Conservation (phyloP, 2,329 filamentous ascomycete genomes). For the Pseudocercospora vitis region DNA sequence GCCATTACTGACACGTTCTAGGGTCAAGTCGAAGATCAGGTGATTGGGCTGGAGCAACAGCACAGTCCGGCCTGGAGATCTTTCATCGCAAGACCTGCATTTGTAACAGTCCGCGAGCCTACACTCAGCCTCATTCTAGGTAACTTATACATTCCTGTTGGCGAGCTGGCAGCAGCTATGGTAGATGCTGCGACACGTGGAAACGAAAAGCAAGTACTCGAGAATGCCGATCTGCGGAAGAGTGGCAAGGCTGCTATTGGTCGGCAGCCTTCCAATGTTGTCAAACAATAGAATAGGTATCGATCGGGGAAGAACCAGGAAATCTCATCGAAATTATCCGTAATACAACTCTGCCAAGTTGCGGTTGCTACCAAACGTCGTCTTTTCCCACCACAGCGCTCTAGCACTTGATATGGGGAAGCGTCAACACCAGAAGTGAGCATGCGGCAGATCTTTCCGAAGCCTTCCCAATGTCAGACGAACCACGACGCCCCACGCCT, state of each 20-base stretch:
- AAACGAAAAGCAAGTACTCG: not conserved
- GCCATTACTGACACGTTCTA: not conserved
- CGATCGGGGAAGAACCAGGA: not conserved
- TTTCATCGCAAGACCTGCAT: not conserved
- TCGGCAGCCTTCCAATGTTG: not conserved
- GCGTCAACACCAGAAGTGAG: too few species aligned
- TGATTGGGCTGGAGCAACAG: not conserved
- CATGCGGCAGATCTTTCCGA: too few species aligned
- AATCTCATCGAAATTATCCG: not conserved
- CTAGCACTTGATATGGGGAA: too few species aligned
- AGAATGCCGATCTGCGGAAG: not conserved
- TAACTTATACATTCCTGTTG: not conserved
- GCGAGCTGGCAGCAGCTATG: not conserved
- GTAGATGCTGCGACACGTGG: not conserved
- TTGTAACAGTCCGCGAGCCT: not conserved
- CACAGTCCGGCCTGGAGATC: not conserved
- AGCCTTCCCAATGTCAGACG: too few species aligned
- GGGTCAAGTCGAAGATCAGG: not conserved
- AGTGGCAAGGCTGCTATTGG: not conserved
- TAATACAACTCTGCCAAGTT: too few species aligned
- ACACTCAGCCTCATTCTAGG: not conserved
- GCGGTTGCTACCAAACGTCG: too few species aligned
- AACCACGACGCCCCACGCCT: too few species aligned
- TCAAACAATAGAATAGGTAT: not conserved
- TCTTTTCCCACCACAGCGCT: too few species aligned